A percentile compares a stretch with the other conserved stretches of the same genome.
These are phyloP conservation scores for Umbelopsis isabellina DNA, from an alignment of 192 early-diverging fungal species.

Conservation along the genomic window DNA sequence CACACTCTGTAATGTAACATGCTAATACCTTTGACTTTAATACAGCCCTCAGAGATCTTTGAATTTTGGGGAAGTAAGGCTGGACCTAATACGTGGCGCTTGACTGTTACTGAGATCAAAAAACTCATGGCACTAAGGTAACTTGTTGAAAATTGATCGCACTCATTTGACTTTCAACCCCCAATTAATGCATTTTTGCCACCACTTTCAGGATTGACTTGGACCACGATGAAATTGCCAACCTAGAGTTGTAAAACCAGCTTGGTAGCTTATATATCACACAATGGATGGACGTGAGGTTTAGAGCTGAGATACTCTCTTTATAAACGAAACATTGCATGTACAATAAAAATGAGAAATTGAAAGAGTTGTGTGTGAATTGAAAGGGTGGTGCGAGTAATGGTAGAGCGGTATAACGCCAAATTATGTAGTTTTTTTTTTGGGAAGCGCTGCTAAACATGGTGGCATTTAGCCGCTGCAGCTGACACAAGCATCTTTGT, in stretches of 20 bases:
- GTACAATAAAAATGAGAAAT: neutral
- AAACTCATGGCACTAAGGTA: constrained; percentile 69
- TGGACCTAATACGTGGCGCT: constrained; percentile 69
- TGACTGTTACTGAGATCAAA: constrained; percentile 69
- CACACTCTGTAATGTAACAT: neutral
- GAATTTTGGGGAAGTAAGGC: constrained; percentile 71
- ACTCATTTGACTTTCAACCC: neutral
- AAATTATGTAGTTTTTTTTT: neutral
- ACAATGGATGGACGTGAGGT: too few relatives aligned
- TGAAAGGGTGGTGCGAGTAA: neutral
- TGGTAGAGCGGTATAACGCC: neutral
- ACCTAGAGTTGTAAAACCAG: constrained; percentile 25
- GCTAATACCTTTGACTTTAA: neutral
- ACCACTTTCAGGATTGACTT: constrained; percentile 58
- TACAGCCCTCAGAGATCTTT: constrained; percentile 63
- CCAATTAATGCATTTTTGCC: neutral
- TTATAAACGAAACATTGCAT: neutral
- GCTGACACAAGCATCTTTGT: constrained; percentile 91
- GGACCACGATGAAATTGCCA: constrained; percentile 56
- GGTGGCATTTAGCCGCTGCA: constrained; percentile 69
- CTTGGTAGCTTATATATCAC: too few relatives aligned
- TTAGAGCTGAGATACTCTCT: neutral
- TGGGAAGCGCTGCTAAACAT: neutral
- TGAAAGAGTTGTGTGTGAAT: constrained; percentile 1
- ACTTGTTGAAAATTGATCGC: neutral